Conservation (phyloP, 2,329 filamentous ascomycete species). For the Pseudocercospora cruenta region DNA sequence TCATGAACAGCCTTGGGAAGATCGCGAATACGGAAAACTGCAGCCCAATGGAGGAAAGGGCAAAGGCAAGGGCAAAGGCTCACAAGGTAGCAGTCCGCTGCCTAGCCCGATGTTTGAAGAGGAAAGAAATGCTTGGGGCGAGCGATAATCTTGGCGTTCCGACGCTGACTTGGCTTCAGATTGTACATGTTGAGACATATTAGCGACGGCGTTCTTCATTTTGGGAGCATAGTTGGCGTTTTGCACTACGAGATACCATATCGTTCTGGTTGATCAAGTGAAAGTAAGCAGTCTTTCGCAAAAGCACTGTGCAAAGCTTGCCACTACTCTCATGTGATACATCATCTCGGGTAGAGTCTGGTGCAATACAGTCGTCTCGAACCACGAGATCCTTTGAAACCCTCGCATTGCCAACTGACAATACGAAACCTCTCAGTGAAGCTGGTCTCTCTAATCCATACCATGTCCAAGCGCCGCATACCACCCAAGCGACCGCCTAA, state of each 20-base stretch:
- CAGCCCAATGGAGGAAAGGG: slow-evolving; percentile 12
- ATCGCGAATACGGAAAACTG: slow-evolving; percentile 25
- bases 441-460: not conserved
- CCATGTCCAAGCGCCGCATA: not conserved
- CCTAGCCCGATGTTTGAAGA: slow-evolving; percentile 34
- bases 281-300: not conserved
- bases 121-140: slow-evolving; percentile 34
- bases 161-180: not conserved
- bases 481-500: too few species aligned
- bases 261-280: slow-evolving; percentile 1
- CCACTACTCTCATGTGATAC: not conserved
- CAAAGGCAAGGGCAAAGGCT: slow-evolving; percentile 15
- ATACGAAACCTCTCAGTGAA: not conserved
- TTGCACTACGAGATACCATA: slow-evolving; percentile 8
- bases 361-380: too few species aligned
- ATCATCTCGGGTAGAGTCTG: too few species aligned
- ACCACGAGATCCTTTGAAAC: not conserved
- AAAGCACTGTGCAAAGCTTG: not conserved
- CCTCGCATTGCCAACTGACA: not conserved
- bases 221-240: slow-evolving; percentile 3
- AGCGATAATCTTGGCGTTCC: not conserved
- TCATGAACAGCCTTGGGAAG: slow-evolving; percentile 38
- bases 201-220: slow-evolving; percentile 13
- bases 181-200: slow-evolving; percentile 8
- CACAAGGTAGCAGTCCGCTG: slow-evolving; percentile 11